Evolutionary conservation across 2,329 filamentous ascomycete species (phyloP).

Genomic region (Aureobasidium melanogenum): DNA sequence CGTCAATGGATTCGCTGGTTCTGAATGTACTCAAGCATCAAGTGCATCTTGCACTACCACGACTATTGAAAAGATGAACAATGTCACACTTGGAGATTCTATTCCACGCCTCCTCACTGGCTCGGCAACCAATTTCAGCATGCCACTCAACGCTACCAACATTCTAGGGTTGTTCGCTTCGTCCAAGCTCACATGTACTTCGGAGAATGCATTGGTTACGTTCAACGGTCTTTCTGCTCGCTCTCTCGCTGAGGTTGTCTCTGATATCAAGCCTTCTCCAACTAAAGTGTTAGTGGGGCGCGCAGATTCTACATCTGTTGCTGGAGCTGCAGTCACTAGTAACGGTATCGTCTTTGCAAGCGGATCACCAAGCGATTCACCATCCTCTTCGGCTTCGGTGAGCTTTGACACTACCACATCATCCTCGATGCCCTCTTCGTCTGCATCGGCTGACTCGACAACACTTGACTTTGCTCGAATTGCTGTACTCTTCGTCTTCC

Average conservation of each 20-base stretch:
- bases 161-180: slow-evolving; percentile 70
- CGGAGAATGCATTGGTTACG: slow-evolving; percentile 79
- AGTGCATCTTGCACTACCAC: slow-evolving; percentile 50
- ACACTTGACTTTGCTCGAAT: slow-evolving; percentile 37
- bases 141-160: slow-evolving; percentile 61
- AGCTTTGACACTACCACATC: slow-evolving; percentile 15
- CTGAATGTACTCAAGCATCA: slow-evolving; percentile 42
- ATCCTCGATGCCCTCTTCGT: slow-evolving; percentile 16
- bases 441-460: slow-evolving; percentile 19
- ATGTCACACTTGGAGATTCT: slow-evolving; percentile 73
- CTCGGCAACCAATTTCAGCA: slow-evolving; percentile 59
- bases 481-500: slow-evolving; percentile 37
- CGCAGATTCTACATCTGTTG: not conserved
- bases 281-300: not conserved
- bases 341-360: slow-evolving; percentile 25
- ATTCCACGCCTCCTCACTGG: slow-evolving; percentile 65
- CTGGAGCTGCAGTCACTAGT: slow-evolving; percentile 23
- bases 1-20: slow-evolving; percentile 73
- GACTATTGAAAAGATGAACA: slow-evolving; percentile 36
- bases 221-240: slow-evolving; percentile 51
- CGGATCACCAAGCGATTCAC: slow-evolving; percentile 5
- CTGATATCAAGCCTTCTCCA: not conserved
- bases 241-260: slow-evolving; percentile 13
- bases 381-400: not conserved
- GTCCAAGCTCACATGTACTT: slow-evolving; percentile 67